Conservation (phyloP, 768 basidiomycete genomes). For the Cubamyces lactineus region DNA sequence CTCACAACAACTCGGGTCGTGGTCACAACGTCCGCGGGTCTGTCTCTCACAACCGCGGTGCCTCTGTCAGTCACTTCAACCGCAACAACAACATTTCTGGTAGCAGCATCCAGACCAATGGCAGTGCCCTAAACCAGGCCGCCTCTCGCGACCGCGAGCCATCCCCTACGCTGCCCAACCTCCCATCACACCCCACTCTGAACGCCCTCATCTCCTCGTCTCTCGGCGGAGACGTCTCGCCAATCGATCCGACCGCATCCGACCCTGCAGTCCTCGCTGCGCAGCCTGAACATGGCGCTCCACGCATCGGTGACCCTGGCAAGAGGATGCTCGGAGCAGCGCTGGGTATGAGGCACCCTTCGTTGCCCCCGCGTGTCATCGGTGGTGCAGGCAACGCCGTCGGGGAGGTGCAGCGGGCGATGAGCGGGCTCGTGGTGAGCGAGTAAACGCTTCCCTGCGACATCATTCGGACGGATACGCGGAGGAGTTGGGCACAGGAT, state of each 20-base stretch:
- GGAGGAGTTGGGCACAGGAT: slow-evolving; percentile 11
- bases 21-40: slow-evolving; percentile 65
- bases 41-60: slow-evolving; percentile 34
- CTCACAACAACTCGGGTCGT: slow-evolving; percentile 63
- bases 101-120: slow-evolving; percentile 32
- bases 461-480: slow-evolving; percentile 8
- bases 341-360: slow-evolving; percentile 81
- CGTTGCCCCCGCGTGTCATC: slow-evolving; percentile 63
- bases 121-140: slow-evolving; percentile 27
- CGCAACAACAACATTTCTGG: slow-evolving; percentile 25
- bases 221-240: slow-evolving; percentile 56
- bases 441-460: slow-evolving; percentile 50
- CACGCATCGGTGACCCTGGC: slow-evolving; percentile 85
- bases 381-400: slow-evolving; percentile 55
- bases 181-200: slow-evolving; percentile 83
- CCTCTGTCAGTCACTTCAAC: slow-evolving; percentile 32
- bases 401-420: slow-evolving; percentile 72
- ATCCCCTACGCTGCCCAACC: slow-evolving; percentile 78
- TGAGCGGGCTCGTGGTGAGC: slow-evolving; percentile 73
- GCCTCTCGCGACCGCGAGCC: slow-evolving; percentile 55
- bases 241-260: slow-evolving; percentile 44
- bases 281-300: slow-evolving; percentile 58
- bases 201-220: slow-evolving; percentile 84
- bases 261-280: slow-evolving; percentile 74
- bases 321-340: slow-evolving; percentile 90